A percentile compares a stretch with the other conserved stretches of the same genome.
These are phyloP conservation scores for Seminavis robusta DNA, from an alignment of 108 stramenopile genomes.

Conservation along the genomic window DNA sequence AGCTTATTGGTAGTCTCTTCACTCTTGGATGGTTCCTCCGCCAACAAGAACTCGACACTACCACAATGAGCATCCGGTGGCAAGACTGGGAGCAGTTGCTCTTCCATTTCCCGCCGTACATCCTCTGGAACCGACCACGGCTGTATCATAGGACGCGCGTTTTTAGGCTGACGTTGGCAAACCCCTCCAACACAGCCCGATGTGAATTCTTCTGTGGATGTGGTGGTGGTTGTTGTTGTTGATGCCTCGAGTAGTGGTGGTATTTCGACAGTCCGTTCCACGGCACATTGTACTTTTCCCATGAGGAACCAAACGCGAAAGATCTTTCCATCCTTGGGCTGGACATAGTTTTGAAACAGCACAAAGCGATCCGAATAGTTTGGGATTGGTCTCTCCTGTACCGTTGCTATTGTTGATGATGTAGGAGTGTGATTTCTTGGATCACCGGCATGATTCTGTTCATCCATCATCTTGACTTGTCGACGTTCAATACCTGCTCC, in stretches of 20 bases:
- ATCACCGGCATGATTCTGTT: background rate
- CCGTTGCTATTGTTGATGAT: background rate
- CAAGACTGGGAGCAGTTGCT: constrained; percentile 17
- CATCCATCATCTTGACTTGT: background rate
- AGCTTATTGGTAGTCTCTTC: background rate
- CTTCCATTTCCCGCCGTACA: constrained; percentile 29
- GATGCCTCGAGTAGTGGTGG: too few species aligned
- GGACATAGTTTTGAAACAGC: constrained; percentile 23
- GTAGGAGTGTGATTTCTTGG: background rate
- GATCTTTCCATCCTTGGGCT: too few species aligned
- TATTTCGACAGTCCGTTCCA: constrained; percentile 5
- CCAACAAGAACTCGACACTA: constrained; percentile 33
- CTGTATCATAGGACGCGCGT: background rate
- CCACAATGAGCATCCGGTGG: constrained; percentile 29
- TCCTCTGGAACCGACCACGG: constrained; percentile 18
- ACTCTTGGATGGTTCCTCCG: too few species aligned
- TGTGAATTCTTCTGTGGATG: background rate
- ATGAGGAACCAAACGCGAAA: constrained; percentile 45
- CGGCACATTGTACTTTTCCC: constrained; percentile 41
- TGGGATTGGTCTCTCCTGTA: background rate
- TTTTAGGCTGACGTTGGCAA: too few species aligned
- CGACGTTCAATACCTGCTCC: constrained; percentile 27
- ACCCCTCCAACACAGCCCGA: background rate
- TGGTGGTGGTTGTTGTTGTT: background rate
- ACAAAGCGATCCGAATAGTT: constrained; percentile 18